Evolutionary conservation across 2,329 filamentous ascomycete species (phyloP).

Genomic region (Trichoderma simmonsii): DNA sequence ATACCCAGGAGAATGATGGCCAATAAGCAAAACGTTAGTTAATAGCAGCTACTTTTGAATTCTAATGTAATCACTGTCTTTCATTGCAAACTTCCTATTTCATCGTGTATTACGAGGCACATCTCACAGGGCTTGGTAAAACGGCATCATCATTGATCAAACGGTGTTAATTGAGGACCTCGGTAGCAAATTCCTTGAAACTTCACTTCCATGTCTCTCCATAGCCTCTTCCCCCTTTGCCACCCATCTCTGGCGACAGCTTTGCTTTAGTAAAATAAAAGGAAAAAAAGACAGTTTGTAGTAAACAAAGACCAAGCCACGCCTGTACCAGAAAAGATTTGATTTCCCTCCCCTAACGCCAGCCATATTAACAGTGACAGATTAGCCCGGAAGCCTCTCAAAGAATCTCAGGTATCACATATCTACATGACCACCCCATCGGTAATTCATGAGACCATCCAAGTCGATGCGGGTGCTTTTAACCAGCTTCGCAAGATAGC

Average conservation of each 20-base stretch:
- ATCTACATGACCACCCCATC: constrained; percentile 23
- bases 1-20: constrained; percentile 17
- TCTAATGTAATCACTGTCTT: not conserved
- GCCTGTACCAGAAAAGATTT: constrained; percentile 28
- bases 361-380: constrained; percentile 24
- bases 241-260: not conserved
- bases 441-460: constrained; percentile 7
- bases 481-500: constrained; percentile 8
- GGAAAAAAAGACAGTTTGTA: constrained; percentile 16
- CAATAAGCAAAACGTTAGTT: not conserved
- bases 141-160: constrained; percentile 10
- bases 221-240: not conserved
- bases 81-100: not conserved
- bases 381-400: constrained; percentile 26
- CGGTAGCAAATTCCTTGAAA: constrained; percentile 4
- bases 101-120: not conserved
- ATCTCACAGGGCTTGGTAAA: not conserved
- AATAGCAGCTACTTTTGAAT: not conserved
- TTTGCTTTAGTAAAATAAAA: constrained; percentile 17
- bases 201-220: constrained; percentile 1
- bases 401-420: constrained; percentile 33
- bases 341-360: constrained; percentile 35
- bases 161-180: constrained; percentile 9
- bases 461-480: constrained; percentile 10
- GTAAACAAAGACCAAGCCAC: constrained; percentile 30